A percentile compares a stretch with the other conserved stretches of the same genome.
Evolutionary conservation across 2,329 filamentous ascomycete genomes (phyloP).

Genomic region (Phialophora verrucosa): DNA sequence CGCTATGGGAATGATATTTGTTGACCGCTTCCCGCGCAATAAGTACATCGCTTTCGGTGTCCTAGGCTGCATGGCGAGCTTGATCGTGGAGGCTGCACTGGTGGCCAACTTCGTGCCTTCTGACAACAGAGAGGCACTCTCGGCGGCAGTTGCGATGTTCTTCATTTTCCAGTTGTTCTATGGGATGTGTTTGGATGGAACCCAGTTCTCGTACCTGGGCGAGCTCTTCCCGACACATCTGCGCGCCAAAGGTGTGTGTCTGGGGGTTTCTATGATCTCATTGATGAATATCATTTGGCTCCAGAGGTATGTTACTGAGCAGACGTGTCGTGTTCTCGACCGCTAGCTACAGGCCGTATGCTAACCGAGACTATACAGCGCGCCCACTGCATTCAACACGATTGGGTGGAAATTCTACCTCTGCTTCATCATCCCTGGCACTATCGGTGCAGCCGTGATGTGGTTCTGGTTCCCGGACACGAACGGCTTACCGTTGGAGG

Average conservation of each 20-base stretch:
- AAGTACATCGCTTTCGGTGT: constrained; percentile 44
- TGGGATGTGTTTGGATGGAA: constrained; percentile 53
- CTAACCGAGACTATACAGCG: constrained; percentile 21
- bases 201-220: constrained; percentile 55
- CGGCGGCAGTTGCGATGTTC: constrained; percentile 49
- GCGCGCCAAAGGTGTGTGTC: constrained; percentile 40
- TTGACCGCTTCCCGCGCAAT: constrained; percentile 35
- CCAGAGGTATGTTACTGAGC: constrained; percentile 28
- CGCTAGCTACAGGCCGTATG: not conserved
- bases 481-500: constrained; percentile 42
- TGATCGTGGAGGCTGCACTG: constrained; percentile 49
- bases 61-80: constrained; percentile 48
- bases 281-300: constrained; percentile 48
- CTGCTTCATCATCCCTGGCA: constrained; percentile 44
- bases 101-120: constrained; percentile 46
- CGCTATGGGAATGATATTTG: constrained; percentile 27
- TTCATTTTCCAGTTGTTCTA: constrained; percentile 51
- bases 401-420: constrained; percentile 50
- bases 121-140: constrained; percentile 42
- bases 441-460: constrained; percentile 34
- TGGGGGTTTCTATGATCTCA: constrained; percentile 47
- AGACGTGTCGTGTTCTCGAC: not conserved
- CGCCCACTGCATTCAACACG: constrained; percentile 42
- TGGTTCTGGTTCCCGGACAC: constrained; percentile 43
- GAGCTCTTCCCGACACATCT: constrained; percentile 55